Conservation (phyloP, 371 early-diverging fungal genomes). For the Syncephalastrum contaminatum region DNA sequence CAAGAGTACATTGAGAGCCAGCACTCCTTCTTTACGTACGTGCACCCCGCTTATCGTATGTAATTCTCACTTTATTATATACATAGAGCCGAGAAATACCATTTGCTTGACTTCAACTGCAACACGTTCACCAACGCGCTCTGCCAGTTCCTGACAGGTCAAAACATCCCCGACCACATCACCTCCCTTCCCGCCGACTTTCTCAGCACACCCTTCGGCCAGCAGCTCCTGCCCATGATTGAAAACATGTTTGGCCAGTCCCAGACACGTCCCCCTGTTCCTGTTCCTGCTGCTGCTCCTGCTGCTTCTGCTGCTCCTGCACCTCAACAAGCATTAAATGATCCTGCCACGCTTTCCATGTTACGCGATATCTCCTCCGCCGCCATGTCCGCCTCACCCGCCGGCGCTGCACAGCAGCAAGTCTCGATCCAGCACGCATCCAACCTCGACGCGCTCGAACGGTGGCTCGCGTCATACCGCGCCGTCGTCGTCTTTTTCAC, state of each 20-base stretch:
- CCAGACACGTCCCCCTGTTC: slow-evolving; percentile 11
- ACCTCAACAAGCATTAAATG: slow-evolving; percentile 4
- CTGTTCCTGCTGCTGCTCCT: slow-evolving; percentile 5
- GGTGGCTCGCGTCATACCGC: slow-evolving; percentile 41
- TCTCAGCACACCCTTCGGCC: slow-evolving; percentile 77
- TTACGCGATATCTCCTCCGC: slow-evolving; percentile 40
- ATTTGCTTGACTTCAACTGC: slow-evolving; percentile 90
- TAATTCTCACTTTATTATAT: not conserved
- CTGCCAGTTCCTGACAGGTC: slow-evolving; percentile 80
- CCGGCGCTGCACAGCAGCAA: not conserved
- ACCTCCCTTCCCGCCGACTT: slow-evolving; percentile 69
- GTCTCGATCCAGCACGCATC: slow-evolving; percentile 31
- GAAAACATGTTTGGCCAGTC: slow-evolving; percentile 77
- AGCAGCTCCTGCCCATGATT: slow-evolving; percentile 75
- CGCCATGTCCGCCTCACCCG: slow-evolving; percentile 38
- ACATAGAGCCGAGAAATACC: slow-evolving; percentile 74
- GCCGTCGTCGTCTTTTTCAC: slow-evolving; percentile 77
- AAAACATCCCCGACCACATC: slow-evolving; percentile 74
- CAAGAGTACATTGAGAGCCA: slow-evolving; percentile 74
- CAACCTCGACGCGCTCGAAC: slow-evolving; percentile 30
- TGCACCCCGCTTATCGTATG: not conserved
- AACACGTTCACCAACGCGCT: slow-evolving; percentile 77
- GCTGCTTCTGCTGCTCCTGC: slow-evolving; percentile 13
- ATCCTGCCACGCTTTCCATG: slow-evolving; percentile 16
- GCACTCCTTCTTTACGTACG: slow-evolving; percentile 61